Conservation (phyloP, 768 basidiomycete genomes). For the Pulveroboletus sp. region DNA sequence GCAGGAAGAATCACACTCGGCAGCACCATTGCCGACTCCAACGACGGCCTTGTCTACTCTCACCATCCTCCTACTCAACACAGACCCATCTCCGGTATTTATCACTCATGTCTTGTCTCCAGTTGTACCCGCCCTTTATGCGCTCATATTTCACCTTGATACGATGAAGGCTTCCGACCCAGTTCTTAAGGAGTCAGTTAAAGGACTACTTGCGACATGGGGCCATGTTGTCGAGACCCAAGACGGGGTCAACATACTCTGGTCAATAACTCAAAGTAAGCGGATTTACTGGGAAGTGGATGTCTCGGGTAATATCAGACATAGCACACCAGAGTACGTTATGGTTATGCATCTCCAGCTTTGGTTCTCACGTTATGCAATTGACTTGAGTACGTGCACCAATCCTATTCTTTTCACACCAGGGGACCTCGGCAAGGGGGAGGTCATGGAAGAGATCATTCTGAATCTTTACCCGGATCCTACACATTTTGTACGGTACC, state of each 20-base stretch:
- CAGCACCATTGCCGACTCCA: constrained; percentile 21
- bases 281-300: constrained; percentile 53
- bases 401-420: constrained; percentile 48
- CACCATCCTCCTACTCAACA: constrained; percentile 59
- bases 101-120: constrained; percentile 63
- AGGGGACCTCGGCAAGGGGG: constrained; percentile 38
- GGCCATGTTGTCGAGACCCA: constrained; percentile 53
- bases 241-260: constrained; percentile 53
- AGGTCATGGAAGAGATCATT: constrained; percentile 44
- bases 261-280: constrained; percentile 52
- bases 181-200: constrained; percentile 50
- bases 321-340: constrained; percentile 40
- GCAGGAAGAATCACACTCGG: not conserved
- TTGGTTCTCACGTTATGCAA: not conserved
- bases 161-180: constrained; percentile 60
- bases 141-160: constrained; percentile 53
- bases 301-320: constrained; percentile 47
- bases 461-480: constrained; percentile 77
- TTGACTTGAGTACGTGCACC: constrained; percentile 17
- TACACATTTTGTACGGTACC: constrained; percentile 54
- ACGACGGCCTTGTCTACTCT: constrained; percentile 46
- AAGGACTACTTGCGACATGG: constrained; percentile 68
- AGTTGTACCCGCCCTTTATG: constrained; percentile 62
- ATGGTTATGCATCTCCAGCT: not conserved
- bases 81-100: constrained; percentile 72